These are phyloP conservation scores for Xylaria acuta DNA, from an alignment of 495 filamentous ascomycete genomes.

Conservation along the genomic window DNA sequence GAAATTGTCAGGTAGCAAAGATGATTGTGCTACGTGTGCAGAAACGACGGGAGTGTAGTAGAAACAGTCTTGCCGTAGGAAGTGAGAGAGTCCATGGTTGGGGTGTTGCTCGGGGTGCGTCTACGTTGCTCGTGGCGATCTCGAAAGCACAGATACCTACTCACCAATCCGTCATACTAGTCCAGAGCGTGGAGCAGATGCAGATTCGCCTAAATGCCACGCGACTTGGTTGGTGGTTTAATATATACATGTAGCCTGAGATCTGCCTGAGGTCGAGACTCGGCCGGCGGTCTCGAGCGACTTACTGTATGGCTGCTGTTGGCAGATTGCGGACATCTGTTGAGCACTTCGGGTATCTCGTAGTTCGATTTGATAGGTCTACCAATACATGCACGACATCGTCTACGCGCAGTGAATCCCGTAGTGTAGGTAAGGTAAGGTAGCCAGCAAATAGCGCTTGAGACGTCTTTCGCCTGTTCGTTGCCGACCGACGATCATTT, in stretches of 20 bases:
- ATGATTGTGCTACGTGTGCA: background rate
- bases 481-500: background rate
- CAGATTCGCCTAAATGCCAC: slow-evolving; percentile 11
- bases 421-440: too few relatives aligned
- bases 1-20: background rate
- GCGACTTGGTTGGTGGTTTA: slow-evolving; percentile 13
- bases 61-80: background rate
- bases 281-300: background rate
- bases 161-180: background rate
- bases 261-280: background rate
- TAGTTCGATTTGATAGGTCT: background rate
- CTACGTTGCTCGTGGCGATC: background rate
- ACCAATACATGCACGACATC: background rate
- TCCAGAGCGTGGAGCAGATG: background rate
- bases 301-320: background rate
- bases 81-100: background rate
- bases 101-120: background rate
- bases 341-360: too few relatives aligned
- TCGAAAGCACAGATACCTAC: background rate
- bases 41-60: background rate
- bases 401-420: background rate
- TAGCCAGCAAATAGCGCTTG: background rate
- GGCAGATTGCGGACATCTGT: background rate
- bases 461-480: background rate
- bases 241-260: slow-evolving; percentile 13